Evolutionary conservation across 2,329 filamentous ascomycete genomes (phyloP), one percentile per base, ranked within the genome.

Genomic region (Leptographium wingfieldii): DNA sequence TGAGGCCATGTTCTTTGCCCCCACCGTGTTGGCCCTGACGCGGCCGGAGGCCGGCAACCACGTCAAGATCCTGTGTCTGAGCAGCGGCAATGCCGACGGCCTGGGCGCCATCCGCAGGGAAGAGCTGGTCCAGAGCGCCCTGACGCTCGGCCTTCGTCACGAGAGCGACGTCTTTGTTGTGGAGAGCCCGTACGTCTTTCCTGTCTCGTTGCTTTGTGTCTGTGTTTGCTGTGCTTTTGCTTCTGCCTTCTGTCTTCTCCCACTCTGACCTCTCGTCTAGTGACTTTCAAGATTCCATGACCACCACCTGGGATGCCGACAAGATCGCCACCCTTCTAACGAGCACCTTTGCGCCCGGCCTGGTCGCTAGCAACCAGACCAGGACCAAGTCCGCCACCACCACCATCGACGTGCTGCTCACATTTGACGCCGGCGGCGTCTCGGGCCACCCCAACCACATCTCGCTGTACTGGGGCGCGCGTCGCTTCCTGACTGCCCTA

Each of bases 1-100:
- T 69, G 94, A 99, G 77, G 94, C 92, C 72, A 99, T 99, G 94
- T 99, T 99, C 79, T 99, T 99, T 74, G 85, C 91, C 64, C 94
- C 94, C 0, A 88, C 90, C 0, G 79, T 97, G 16, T 80, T 95
- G 67, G 85, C 88, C n/a, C 81, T 99, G 61, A 92, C 91, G 22
- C 79, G 82, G 16, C 90, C 90, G 4, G 83, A 85, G 61, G 79
- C 87, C 25, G 88, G 89, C 4, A 97, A 99, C 73, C 90, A 95
- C 70, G 81, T 99, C 69, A 94, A 95, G 74, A 95, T 99, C 64
- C 75, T 97, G 60, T 99, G 94, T 74, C 76, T 99, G 64, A 95
- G 89, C 73, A 92, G 85, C 65, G 92, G 89, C 86, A 71, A 97
- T 70, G 91, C 92, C 56, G 91, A 92, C 66, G 92, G 92, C 1